Evolutionary conservation across 1,284 basidiomycete species (phyloP).

Genomic region (Heterobasidion parviporum): DNA sequence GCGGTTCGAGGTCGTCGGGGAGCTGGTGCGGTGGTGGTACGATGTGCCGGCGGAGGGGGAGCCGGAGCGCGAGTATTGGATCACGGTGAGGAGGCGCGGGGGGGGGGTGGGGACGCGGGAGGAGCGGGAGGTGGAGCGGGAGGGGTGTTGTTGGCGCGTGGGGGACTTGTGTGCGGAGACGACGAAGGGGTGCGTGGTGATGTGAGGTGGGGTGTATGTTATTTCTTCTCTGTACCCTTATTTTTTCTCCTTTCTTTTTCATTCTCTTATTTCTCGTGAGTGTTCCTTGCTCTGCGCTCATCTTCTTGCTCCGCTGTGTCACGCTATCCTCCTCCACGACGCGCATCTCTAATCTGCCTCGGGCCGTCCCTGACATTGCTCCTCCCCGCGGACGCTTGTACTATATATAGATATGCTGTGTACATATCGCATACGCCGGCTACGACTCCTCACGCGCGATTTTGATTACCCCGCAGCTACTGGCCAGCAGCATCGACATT

Average conservation of each 20-base stretch:
- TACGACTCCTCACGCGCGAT: neutral
- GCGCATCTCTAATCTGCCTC: neutral
- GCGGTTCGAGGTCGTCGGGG: slow-evolving; percentile 59
- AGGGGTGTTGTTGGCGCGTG: slow-evolving; percentile 9
- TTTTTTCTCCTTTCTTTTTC: neutral
- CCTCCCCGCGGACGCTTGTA: no score
- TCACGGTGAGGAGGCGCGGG: slow-evolving; percentile 56
- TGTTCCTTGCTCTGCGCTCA: neutral
- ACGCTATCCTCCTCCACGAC: neutral
- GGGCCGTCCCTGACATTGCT: no score
- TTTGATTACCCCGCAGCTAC: no score
- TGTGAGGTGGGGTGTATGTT: slow-evolving; percentile 2
- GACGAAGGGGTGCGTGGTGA: slow-evolving; percentile 5
- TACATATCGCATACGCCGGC: neutral
- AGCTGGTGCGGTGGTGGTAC: slow-evolving; percentile 83
- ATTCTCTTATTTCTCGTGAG: neutral
- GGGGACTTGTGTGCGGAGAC: neutral
- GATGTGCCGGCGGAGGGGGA: slow-evolving; percentile 45
- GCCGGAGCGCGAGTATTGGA: slow-evolving; percentile 45
- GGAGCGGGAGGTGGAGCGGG: slow-evolving; percentile 5
- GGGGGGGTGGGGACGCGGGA: slow-evolving; percentile 44
- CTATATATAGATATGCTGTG: neutral
- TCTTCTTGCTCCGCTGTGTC: neutral
- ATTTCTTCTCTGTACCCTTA: neutral
- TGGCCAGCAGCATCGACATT: no score